Evolutionary conservation across 441 rosid species (phyloP).

Genomic region (Populus trichocarpa): DNA sequence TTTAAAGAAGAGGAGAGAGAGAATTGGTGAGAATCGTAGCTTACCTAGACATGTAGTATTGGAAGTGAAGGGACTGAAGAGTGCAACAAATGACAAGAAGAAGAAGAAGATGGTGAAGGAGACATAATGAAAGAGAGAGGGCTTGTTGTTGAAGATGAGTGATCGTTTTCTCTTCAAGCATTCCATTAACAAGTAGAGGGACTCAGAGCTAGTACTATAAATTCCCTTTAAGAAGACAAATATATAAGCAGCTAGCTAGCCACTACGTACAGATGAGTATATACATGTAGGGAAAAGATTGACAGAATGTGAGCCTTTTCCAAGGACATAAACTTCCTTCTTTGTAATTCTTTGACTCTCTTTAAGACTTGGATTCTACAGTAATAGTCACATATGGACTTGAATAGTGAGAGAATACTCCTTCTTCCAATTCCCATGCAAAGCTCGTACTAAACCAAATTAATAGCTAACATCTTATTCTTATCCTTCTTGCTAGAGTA

Average conservation of each 20-base stretch:
- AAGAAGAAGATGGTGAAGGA: not conserved
- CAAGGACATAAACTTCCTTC: not conserved
- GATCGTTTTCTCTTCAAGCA: slow-evolving; percentile 11
- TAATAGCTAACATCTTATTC: not conserved
- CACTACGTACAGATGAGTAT: not conserved
- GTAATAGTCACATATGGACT: too few species aligned
- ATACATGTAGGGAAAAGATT: not conserved
- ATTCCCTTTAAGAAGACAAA: not conserved
- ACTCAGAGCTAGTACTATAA: not conserved
- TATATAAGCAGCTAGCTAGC: not conserved
- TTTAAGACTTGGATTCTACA: not conserved
- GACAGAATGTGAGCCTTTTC: not conserved
- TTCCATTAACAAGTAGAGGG: slow-evolving; percentile 24
- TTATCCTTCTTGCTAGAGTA: not conserved
- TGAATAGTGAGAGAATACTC: not conserved
- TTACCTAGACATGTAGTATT: slow-evolving; percentile 25
- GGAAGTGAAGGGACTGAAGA: slow-evolving; percentile 21
- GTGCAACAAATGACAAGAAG: slow-evolving; percentile 23
- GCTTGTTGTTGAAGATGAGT: slow-evolving; percentile 11
- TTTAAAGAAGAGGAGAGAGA: not conserved
- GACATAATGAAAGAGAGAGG: not conserved
- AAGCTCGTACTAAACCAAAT: not conserved
- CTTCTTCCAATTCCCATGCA: not conserved
- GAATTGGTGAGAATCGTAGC: not conserved
- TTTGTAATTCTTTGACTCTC: not conserved